Conservation (phyloP, 257 asterid genomes). For the Leptodermis oblonga region DNA sequence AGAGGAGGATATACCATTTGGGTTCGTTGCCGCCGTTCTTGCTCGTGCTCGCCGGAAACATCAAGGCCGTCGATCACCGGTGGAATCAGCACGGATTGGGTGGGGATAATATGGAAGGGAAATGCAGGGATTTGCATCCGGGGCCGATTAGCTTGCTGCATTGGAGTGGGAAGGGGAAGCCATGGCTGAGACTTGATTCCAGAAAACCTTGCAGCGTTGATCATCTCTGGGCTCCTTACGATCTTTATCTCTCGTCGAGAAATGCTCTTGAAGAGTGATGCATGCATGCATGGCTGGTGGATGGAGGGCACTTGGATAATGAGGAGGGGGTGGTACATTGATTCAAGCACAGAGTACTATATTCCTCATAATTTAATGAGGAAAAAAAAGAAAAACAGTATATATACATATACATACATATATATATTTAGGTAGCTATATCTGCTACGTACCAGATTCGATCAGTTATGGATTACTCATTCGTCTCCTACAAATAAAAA, state of each 20-base stretch:
- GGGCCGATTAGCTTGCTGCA: constrained; percentile 69
- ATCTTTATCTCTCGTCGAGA: constrained; percentile 43
- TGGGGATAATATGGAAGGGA: constrained; percentile 68
- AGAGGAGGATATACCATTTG: constrained; percentile 50
- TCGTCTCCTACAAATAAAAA: too few species aligned
- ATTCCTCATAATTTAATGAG: neutral
- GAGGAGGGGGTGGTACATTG: neutral
- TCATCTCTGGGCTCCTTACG: constrained; percentile 81
- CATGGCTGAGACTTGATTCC: constrained; percentile 73
- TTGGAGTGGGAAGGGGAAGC: constrained; percentile 92
- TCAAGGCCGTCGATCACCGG: constrained; percentile 56
- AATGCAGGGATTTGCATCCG: constrained; percentile 63
- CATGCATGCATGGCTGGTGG: neutral
- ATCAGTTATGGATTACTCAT: too few species aligned
- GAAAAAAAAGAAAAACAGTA: neutral
- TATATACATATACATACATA: neutral
- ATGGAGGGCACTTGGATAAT: neutral
- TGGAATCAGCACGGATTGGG: constrained; percentile 86
- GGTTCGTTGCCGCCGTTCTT: constrained; percentile 72
- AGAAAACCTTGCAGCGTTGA: constrained; percentile 64
- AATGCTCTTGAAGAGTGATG: constrained; percentile 49
- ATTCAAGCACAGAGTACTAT: neutral
- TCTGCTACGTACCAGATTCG: too few species aligned
- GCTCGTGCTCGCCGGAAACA: constrained; percentile 62
- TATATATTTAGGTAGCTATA: too few species aligned